Conservation (phyloP, 306 rosid genomes). For the Elaeagnus macrophylla region DNA sequence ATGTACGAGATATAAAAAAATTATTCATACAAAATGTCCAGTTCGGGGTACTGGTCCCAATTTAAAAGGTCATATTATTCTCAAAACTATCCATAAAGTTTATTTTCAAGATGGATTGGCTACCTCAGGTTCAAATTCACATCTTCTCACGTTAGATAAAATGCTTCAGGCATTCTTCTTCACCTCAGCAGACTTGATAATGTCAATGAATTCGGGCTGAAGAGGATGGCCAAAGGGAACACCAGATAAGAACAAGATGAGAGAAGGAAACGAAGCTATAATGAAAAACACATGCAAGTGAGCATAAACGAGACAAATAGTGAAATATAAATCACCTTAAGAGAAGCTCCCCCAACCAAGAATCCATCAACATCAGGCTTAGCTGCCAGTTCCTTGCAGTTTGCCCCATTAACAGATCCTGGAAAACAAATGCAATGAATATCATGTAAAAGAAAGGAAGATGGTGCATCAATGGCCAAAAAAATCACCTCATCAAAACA, state of each 20-base stretch:
- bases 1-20: too few species aligned
- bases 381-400: constrained; percentile 32
- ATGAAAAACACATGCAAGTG: background rate
- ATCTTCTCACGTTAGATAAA: constrained; percentile 5
- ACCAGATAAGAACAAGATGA: too few species aligned
- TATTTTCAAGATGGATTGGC: constrained; percentile 10
- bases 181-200: constrained; percentile 33
- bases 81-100: background rate
- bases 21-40: too few species aligned
- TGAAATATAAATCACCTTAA: constrained; percentile 19
- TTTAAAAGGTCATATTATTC: too few species aligned
- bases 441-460: background rate
- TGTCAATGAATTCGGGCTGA: constrained; percentile 43
- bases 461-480: background rate
- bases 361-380: constrained; percentile 39
- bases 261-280: too few species aligned
- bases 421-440: constrained; percentile 2
- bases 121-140: constrained; percentile 4
- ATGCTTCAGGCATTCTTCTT: constrained; percentile 24
- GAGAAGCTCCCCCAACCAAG: constrained; percentile 48
- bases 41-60: too few species aligned
- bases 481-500: too few species aligned
- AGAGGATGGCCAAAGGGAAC: background rate
- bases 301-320: background rate
- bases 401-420: constrained; percentile 44